Evolutionary conservation across 1,139 yeast species (phyloP).

Genomic region (Debaryomyces subglobosus): DNA sequence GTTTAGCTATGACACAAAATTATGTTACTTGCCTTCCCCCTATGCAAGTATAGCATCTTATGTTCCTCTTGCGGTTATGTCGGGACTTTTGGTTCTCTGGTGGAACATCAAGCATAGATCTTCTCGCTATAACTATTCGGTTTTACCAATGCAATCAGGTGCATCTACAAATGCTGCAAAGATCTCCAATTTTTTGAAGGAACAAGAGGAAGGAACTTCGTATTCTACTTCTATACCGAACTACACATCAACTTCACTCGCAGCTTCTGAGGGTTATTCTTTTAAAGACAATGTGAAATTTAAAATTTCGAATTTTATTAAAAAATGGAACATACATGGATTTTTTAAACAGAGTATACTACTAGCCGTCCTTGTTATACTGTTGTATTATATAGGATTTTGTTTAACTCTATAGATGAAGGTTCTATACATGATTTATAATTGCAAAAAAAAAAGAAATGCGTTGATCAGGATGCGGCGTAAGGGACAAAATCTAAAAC

Average conservation of each 20-base stretch:
- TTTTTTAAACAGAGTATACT: constrained; percentile 23
- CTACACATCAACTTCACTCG: constrained; percentile 13
- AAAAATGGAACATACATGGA: constrained; percentile 20
- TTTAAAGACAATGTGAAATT: neutral
- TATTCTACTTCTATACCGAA: constrained; percentile 16
- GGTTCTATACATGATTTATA: constrained; percentile 1
- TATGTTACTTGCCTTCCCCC: constrained; percentile 55
- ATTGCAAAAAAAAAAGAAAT: constrained; percentile 9
- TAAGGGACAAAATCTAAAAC: constrained; percentile 7
- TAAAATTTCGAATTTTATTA: constrained; percentile 12
- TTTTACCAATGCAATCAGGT: constrained; percentile 11
- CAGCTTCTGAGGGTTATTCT: neutral
- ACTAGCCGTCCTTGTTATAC: constrained; percentile 20
- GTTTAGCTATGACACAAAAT: constrained; percentile 38
- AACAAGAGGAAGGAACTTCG: constrained; percentile 23
- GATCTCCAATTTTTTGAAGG: constrained; percentile 25
- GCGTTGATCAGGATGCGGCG: constrained; percentile 15
- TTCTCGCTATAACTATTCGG: constrained; percentile 13
- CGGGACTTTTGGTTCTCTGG: constrained; percentile 30
- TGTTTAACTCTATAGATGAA: constrained; percentile 15
- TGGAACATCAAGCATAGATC: constrained; percentile 36
- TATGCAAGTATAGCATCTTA: constrained; percentile 47
- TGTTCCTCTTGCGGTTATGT: constrained; percentile 37
- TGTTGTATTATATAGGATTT: constrained; percentile 25
- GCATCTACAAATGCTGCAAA: constrained; percentile 20